Conservation (phyloP, 805 yeast genomes). For the Candida easanensis region DNA sequence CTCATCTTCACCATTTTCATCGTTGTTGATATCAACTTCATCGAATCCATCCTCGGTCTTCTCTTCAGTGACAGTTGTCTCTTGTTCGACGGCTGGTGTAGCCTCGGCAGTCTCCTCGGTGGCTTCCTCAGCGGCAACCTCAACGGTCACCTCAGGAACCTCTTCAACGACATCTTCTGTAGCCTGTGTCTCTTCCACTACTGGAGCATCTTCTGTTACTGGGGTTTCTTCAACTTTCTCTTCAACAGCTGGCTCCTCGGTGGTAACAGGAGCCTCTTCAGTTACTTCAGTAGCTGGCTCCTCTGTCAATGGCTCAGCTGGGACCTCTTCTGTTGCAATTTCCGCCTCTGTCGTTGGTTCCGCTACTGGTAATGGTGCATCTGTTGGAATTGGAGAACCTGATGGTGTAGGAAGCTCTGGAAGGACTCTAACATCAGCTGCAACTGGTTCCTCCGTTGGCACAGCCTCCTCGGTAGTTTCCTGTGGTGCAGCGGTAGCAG, state of each 20-base stretch:
- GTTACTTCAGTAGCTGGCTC: conserved; percentile 1
- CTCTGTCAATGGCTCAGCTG: conserved; percentile 13
- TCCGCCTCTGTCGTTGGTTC: conserved; percentile 3
- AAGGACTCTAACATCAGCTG: conserved; percentile 11
- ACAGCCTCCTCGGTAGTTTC: not conserved
- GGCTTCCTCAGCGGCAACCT: not conserved
- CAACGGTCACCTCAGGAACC: not conserved
- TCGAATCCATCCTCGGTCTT: conserved; percentile 8
- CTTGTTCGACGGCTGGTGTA: conserved; percentile 2
- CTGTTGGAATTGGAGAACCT: not conserved
- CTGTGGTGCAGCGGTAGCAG: not conserved
- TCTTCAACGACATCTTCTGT: not conserved
- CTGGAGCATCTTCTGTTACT: not conserved
- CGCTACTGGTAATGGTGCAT: conserved; percentile 5
- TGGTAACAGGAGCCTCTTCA: not conserved
- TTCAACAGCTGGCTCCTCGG: not conserved
- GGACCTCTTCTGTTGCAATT: not conserved
- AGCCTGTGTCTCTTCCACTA: not conserved
- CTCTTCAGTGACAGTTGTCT: not conserved
- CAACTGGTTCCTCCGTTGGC: conserved; percentile 3
- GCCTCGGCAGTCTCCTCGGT: conserved; percentile 2
- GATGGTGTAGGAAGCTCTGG: too few species aligned
- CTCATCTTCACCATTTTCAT: conserved; percentile 8
- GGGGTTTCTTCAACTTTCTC: not conserved
- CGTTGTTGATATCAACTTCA: conserved; percentile 15